These are phyloP conservation scores for Pleoardoris graminearum DNA, from an alignment of 2,329 filamentous ascomycete species.

Conservation along the genomic window DNA sequence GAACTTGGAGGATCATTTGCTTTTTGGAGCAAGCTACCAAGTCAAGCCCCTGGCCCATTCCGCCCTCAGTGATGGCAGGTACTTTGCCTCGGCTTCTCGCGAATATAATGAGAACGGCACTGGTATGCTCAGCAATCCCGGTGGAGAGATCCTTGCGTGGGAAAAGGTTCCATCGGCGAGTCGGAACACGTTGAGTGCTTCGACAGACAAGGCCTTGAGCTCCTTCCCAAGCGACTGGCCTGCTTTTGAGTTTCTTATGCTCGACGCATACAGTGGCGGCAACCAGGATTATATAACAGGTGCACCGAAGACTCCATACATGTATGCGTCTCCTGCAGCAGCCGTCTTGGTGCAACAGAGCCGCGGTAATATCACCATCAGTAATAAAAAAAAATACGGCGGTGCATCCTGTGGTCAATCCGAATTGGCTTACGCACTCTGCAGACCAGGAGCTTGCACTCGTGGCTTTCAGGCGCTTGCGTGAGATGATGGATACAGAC, in stretches of 20 bases:
- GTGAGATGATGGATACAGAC: slow-evolving; percentile 26
- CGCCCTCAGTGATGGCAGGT: neutral
- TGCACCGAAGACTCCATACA: slow-evolving; percentile 15
- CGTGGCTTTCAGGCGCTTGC: slow-evolving; percentile 6
- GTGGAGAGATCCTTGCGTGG: neutral
- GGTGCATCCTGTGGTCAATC: slow-evolving; percentile 32
- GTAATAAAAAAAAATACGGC: slow-evolving; percentile 22
- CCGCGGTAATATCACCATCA: slow-evolving; percentile 35
- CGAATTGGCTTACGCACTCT: slow-evolving; percentile 33
- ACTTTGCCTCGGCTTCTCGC: neutral
- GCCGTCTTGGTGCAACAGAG: too few relatives aligned
- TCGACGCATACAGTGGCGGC: neutral
- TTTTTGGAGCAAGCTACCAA: slow-evolving; percentile 2
- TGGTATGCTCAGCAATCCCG: neutral
- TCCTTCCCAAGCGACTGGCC: neutral
- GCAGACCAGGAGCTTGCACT: slow-evolving; percentile 33
- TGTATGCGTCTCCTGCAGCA: too few relatives aligned
- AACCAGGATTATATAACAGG: slow-evolving; percentile 6
- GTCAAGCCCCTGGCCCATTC: slow-evolving; percentile 3
- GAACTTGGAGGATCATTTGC: slow-evolving; percentile 7
- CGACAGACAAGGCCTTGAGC: neutral
- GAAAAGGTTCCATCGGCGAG: neutral
- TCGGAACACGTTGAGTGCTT: neutral
- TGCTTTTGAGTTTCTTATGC: neutral
- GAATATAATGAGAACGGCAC: neutral